Base-by-base conservation (phyloP, 106 monocot species). In the Posidonia australis region DNA sequence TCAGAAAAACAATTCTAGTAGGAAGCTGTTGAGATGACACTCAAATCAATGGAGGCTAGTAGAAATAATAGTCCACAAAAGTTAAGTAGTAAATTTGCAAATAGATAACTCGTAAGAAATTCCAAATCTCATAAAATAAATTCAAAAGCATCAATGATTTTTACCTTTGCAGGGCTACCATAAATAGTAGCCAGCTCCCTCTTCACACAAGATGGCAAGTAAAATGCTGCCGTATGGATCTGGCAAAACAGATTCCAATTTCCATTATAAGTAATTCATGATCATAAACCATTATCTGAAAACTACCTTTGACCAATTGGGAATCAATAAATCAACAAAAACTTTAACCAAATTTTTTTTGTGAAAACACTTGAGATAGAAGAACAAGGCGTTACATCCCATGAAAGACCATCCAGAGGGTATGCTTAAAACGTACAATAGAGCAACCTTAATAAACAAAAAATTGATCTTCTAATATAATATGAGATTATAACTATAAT, bases 171-270 rank as follows among this genome's bases (percentile, higher is more conserved):
- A 5, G 31, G 2, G 45, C 10, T 45, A 18, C 26, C 21, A 58
- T 67, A 72, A 5, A 68, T 18, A 48, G 76, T 21, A 41, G 29
- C 41, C 44, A 87, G 75, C 71, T 93, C 88, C 72, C 65, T 79
- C 60, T 79, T 77, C 26, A 70, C 74, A 77, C 89, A 93, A 32
- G 85, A 67, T 29, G 93, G 93, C 62, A 93, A 77, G 20, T 65
- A 70, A 80, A 89, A 89, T 36, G 93, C 89, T 70, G 93, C 88
- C 62, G 26, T 75, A 44, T 93, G 93, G 44, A 93, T 77, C 89
- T 93, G 81, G 24, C 28, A 65, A n/a, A 60, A 36, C 36, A 36
- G 36, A 36, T 36, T 4, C 2, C 7, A 7, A 36, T 4, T 36
- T 4, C 36, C 36, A 36, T 36, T 4, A 36, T 36, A 36, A 36